Percentiles rank a stretch among this genome's conserved stretches.
These are phyloP conservation scores for Citrus sinensis DNA, from an alignment of 345 rosid genomes.

Conservation along the genomic window DVS_A1.0 CM039163.1:42963501-42964000, in stretches of 20 bases:
- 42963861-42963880: neutral
- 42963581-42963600: neutral
- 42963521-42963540: neutral
- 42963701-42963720: neutral
- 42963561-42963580: conserved; percentile 14
- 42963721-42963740: neutral
- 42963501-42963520: neutral
- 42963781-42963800: neutral
- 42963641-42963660: neutral
- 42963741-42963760: neutral
- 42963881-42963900: conserved; percentile 22
- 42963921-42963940: conserved; percentile 32
- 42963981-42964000: conserved; percentile 26
- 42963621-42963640: neutral
- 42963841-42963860: neutral
- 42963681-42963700: neutral
- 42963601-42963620: neutral
- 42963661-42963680: neutral
- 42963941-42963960: conserved; percentile 39
- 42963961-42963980: conserved; percentile 45
- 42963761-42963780: neutral
- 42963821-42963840: neutral
- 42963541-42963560: conserved; percentile 22
- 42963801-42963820: neutral
- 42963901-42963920: conserved; percentile 31